Evolutionary conservation across 2,329 filamentous ascomycete genomes (phyloP), one percentile per base, ranked within the genome.

Genomic region (Cercospora sp.): DNA sequence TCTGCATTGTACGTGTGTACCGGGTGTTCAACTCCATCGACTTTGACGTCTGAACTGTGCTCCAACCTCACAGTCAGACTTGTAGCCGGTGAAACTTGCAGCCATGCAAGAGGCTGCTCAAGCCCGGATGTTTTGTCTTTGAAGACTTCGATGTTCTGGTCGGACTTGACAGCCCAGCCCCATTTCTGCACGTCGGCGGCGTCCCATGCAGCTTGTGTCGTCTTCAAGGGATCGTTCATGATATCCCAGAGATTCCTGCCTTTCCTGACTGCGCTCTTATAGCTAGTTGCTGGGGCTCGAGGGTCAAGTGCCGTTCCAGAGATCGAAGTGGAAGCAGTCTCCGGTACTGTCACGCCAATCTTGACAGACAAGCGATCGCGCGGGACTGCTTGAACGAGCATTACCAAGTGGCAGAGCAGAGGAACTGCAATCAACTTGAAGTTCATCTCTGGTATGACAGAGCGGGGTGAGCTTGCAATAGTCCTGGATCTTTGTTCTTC

Each of bases 121-220:
- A 59, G 62, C 7, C 62, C 62, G 6, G 62, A 64, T 4, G 53
- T 64, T 33, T 64, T 64, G 53, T 64, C 53, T n/a, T 64, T 64
- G 62, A 58, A 64, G 1, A 59, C 53, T 48, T 64, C 62, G 30
- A 30, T n/a, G 23, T 64, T 64, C 33, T 59, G 51, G 12, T 64
- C 62, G 7, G 33, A 58, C 53, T 64, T 64, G 13, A 64, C 53
- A 7, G 7, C 40, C 62, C 62, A 64, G 31, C 62, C 62, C 62
- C 62, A 64, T 57, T 59, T 64, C 51, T 26, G 23, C 2, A 59
- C 26, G 40, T 64, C 62, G 16, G 53, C n/a, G 20, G 53, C 12
- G 23, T n/a, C 18, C 62, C 62, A 64, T 28, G n/a, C 6, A 31
- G 62, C 18, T 48, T 64, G 62, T 26, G 10, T 64, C 5, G 62